Conservation (phyloP, 768 basidiomycete species). For the Mycena capillaripes region DNA sequence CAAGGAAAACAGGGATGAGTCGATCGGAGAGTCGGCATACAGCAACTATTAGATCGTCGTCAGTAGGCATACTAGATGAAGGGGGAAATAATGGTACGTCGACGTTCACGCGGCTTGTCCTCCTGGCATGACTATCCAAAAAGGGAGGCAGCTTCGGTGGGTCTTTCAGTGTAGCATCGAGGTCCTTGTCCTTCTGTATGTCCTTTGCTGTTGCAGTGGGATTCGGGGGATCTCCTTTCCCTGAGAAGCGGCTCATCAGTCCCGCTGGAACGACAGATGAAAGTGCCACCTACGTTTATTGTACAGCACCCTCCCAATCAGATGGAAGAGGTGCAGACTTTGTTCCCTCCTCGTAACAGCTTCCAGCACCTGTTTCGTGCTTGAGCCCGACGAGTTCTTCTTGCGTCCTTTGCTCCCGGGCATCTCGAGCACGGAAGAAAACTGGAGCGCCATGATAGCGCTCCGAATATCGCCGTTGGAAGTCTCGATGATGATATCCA, state of each 20-base stretch:
- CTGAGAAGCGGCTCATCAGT: conserved; percentile 51
- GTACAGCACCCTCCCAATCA: conserved; percentile 94
- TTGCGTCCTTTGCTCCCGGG: conserved; percentile 46
- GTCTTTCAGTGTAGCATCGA: conserved; percentile 69
- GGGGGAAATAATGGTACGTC: conserved; percentile 62
- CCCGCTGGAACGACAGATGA: conserved; percentile 5
- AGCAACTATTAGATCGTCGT: conserved; percentile 62
- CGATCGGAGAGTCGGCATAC: conserved; percentile 90
- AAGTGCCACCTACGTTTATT: conserved; percentile 82
- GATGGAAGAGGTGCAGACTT: conserved; percentile 89
- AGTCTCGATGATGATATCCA: conserved; percentile 84
- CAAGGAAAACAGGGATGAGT: conserved; percentile 88
- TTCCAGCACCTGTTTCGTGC: conserved; percentile 65
- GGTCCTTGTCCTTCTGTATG: conserved; percentile 67
- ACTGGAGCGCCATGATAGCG: conserved; percentile 94
- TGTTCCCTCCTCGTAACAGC: conserved; percentile 88
- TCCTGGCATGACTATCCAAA: conserved; percentile 71
- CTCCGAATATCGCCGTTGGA: conserved; percentile 94
- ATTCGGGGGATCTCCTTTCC: conserved; percentile 79
- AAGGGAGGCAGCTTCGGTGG: conserved; percentile 71
- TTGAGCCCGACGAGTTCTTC: conserved; percentile 48
- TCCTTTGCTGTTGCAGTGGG: conserved; percentile 73
- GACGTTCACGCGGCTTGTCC: conserved; percentile 80
- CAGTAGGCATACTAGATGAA: not conserved
- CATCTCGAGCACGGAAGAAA: conserved; percentile 71